phyloP scores from a whole-genome alignment of 345 rosid species.

The Brassica rapa region DNA sequence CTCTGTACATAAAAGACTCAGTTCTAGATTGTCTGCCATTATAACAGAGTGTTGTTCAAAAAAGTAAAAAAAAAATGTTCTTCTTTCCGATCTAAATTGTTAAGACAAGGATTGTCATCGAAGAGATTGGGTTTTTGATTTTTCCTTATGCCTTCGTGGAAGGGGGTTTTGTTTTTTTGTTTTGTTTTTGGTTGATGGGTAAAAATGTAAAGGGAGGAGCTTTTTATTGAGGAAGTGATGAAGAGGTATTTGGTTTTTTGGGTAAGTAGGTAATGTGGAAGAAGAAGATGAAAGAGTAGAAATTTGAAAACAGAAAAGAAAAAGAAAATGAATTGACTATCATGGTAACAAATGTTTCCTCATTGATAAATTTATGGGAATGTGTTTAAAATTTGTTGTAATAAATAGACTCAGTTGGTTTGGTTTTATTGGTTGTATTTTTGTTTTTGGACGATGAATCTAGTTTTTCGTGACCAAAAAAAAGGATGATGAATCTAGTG shows the following conservation, averaged over 20 bases:
- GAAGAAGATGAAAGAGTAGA: conserved; percentile 2
- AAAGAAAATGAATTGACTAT: conserved; percentile 17
- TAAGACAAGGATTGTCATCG: conserved; percentile 39
- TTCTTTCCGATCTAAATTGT: conserved; percentile 13
- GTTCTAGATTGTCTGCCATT: conserved; percentile 60
- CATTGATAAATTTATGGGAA: neutral
- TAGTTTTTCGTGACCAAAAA: no score
- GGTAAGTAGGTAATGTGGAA: conserved; percentile 42
- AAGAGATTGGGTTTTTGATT: conserved; percentile 43
- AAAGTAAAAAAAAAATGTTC: neutral
- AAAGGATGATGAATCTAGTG: neutral
- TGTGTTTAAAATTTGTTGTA: conserved; percentile 9
- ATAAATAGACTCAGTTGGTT: neutral
- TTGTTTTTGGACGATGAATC: neutral
- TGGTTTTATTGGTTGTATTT: conserved; percentile 5
- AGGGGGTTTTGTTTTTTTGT: conserved; percentile 24
- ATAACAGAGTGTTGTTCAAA: conserved; percentile 24
- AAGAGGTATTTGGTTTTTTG: conserved; percentile 19
- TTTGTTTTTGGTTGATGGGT: neutral
- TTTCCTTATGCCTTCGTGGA: conserved; percentile 31
- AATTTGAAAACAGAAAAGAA: neutral
- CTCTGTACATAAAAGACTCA: conserved; percentile 58
- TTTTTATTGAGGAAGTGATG: conserved; percentile 40
- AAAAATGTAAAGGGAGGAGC: conserved; percentile 26
- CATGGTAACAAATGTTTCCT: conserved; percentile 33